A percentile compares a stretch with the other conserved stretches of the same genome.
Conservation (phyloP, 306 rosid genomes). For the Clitoria ternatea region DNA sequence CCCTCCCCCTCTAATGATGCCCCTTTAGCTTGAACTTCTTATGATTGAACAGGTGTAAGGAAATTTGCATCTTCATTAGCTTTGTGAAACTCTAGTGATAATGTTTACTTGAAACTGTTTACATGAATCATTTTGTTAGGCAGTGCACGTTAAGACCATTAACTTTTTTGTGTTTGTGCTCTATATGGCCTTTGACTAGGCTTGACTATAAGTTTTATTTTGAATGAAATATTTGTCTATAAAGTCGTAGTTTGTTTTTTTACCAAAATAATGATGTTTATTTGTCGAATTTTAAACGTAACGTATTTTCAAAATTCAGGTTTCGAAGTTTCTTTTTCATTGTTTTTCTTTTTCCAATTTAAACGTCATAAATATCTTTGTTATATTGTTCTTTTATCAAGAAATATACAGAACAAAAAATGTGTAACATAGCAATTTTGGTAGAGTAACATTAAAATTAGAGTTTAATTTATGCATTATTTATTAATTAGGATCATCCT, state of each 20-base stretch:
- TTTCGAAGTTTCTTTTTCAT: neutral
- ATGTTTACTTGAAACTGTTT: constrained; percentile 21
- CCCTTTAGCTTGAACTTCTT: neutral
- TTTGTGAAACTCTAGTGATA: constrained; percentile 13
- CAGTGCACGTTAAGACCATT: neutral
- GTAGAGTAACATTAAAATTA: too few species aligned
- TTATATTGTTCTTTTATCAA: too few species aligned
- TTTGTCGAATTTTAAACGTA: neutral
- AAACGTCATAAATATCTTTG: too few species aligned
- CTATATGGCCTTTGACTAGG: neutral
- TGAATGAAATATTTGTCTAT: neutral
- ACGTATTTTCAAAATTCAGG: neutral
- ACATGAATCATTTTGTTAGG: neutral
- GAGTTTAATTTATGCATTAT: too few species aligned
- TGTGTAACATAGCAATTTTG: too few species aligned
- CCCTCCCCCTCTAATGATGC: constrained; percentile 3
- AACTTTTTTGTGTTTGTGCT: neutral
- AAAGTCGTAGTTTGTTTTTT: neutral
- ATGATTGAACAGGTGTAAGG: constrained; percentile 26
- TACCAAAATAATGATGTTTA: neutral
- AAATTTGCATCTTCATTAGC: constrained; percentile 22
- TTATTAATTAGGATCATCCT: too few species aligned
- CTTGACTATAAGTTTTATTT: neutral
- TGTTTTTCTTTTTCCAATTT: neutral
- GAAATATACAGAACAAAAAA: too few species aligned